Conservation (phyloP, 106 monocot genomes). For the Dioscorea zingiberensis region DNA sequence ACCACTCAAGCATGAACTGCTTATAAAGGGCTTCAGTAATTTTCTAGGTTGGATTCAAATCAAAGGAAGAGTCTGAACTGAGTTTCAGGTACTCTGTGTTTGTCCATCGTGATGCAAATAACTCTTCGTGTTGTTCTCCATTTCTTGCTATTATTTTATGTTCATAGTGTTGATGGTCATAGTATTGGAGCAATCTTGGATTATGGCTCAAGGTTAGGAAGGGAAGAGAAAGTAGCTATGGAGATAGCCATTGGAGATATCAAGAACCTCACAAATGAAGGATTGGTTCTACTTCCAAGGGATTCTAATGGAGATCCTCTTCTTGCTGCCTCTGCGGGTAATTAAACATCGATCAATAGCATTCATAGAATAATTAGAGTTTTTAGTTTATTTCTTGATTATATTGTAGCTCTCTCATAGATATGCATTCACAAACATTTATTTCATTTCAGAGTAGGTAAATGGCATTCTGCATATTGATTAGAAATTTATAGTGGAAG, state of each 20-base stretch:
- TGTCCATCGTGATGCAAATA: no score
- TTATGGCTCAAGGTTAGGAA: neutral
- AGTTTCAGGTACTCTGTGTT: no score
- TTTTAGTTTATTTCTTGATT: neutral
- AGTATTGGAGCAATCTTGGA: conserved; percentile 7
- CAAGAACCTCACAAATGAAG: neutral
- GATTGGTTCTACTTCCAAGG: neutral
- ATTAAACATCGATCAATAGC: neutral
- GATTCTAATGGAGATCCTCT: conserved; percentile 1
- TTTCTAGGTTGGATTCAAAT: no score
- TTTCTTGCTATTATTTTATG: no score
- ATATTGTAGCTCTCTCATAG: no score
- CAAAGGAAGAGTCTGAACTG: no score
- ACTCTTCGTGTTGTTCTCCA: no score
- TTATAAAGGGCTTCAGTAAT: no score
- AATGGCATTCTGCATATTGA: neutral
- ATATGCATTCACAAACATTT: no score
- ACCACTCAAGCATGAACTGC: no score
- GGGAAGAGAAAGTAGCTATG: conserved; percentile 7
- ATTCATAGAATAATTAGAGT: neutral
- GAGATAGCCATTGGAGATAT: conserved; percentile 9
- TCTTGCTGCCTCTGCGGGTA: conserved; percentile 5
- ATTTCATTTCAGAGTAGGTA: neutral
- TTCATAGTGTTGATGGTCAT: neutral
- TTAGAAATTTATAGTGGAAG: neutral